phyloP scores from a whole-genome alignment of 2,329 filamentous ascomycete species.

The Diaporthe citri region DNA sequence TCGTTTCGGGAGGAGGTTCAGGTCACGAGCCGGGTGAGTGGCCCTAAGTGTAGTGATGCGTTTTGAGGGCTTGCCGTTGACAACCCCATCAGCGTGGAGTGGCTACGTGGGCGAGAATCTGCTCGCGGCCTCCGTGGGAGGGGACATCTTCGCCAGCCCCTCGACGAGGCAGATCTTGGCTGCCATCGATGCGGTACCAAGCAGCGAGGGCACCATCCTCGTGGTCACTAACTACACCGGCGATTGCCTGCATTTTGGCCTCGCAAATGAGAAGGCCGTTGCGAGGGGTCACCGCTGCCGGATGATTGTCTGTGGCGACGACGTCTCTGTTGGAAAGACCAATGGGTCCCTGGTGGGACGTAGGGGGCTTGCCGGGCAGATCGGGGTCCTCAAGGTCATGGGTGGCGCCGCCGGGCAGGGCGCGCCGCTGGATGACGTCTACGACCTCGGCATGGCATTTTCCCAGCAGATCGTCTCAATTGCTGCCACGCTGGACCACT shows the following conservation, averaged over 20 bases:
- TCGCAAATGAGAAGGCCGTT: conserved; percentile 70
- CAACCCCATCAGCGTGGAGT: conserved; percentile 60
- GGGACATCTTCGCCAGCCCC: conserved; percentile 74
- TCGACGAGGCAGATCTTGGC: conserved; percentile 73
- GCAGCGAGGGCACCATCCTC: conserved; percentile 67
- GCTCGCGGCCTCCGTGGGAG: conserved; percentile 71
- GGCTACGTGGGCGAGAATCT: conserved; percentile 74
- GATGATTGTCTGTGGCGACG: conserved; percentile 73
- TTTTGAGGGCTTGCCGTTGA: background rate
- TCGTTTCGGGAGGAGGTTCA: conserved; percentile 68
- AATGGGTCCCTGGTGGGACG: conserved; percentile 69
- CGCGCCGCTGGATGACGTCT: conserved; percentile 62
- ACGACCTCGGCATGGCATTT: conserved; percentile 63
- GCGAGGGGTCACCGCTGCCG: conserved; percentile 66
- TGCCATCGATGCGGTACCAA: conserved; percentile 68
- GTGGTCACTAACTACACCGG: conserved; percentile 76
- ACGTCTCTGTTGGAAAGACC: conserved; percentile 71
- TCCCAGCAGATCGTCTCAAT: conserved; percentile 67
- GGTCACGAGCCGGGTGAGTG: conserved; percentile 64
- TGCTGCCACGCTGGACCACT: conserved; percentile 70
- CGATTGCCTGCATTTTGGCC: conserved; percentile 72
- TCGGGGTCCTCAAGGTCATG: conserved; percentile 70
- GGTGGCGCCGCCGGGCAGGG: conserved; percentile 63
- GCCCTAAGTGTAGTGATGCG: too few species aligned
- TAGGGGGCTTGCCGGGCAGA: conserved; percentile 71